Percentiles rank a stretch among this genome's conserved stretches.
phyloP scores from a whole-genome alignment of 352 stramenopile species.

The Globisporangium nunn region DNA sequence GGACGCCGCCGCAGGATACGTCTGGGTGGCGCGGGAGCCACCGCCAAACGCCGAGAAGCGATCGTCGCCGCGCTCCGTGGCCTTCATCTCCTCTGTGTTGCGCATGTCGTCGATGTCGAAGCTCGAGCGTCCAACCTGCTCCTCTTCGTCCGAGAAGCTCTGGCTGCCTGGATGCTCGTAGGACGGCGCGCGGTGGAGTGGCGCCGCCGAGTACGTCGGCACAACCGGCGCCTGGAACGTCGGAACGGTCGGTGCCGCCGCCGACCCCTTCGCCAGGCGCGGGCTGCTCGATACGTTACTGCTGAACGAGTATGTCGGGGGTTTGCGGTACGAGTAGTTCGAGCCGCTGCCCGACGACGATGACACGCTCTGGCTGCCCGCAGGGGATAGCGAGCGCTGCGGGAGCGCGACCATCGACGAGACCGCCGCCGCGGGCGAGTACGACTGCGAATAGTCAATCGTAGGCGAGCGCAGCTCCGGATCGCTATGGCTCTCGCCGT shows the following conservation, averaged over 20 bases:
- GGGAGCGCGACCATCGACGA: not conserved
- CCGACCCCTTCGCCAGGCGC: slow-evolving; percentile 4
- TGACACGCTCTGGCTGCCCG: slow-evolving; percentile 6
- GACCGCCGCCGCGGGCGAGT: slow-evolving; percentile 24
- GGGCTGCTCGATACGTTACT: slow-evolving; percentile 15
- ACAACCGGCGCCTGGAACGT: slow-evolving; percentile 22
- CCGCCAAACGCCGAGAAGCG: slow-evolving; percentile 21
- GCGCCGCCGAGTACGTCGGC: not conserved
- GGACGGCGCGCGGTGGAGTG: not conserved
- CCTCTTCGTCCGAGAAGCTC: slow-evolving; percentile 20
- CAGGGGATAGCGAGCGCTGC: not conserved
- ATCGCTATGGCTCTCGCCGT: slow-evolving; percentile 10
- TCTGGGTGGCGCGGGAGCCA: slow-evolving; percentile 12
- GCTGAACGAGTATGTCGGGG: slow-evolving; percentile 17
- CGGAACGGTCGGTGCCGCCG: not conserved
- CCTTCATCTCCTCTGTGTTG: slow-evolving; percentile 41
- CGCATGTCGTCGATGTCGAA: slow-evolving; percentile 84
- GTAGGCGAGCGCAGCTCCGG: slow-evolving; percentile 33
- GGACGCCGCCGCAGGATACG: slow-evolving; percentile 11
- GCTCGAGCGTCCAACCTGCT: slow-evolving; percentile 51
- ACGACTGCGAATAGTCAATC: slow-evolving; percentile 44
- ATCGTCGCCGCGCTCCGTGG: slow-evolving; percentile 24
- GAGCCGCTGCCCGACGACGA: slow-evolving; percentile 7
- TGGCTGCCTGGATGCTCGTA: slow-evolving; percentile 21
- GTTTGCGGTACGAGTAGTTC: slow-evolving; percentile 7